Base-by-base conservation (phyloP, 2,329 filamentous ascomycete genomes). In the Apiospora arundinis region DNA sequence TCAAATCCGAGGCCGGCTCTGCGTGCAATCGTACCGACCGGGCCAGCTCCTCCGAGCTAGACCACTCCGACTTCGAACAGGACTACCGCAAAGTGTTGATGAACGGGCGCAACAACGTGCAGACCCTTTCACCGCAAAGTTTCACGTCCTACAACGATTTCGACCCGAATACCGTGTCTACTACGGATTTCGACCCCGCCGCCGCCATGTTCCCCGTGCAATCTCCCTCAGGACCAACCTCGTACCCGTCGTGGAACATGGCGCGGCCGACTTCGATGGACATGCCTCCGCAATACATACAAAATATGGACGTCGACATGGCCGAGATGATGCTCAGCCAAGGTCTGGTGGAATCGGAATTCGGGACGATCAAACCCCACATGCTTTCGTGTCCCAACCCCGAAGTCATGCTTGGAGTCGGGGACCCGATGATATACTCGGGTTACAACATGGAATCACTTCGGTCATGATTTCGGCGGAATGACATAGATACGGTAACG, bases 371-470 rank as follows among this genome's bases (percentile, higher is more conserved):
- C 74, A 89, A 89, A 81, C 87, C 87, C 16, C 86, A 89, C 70
- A 83, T 87, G 63, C 80, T 89, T 60, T 85, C 85, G 48, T 86
- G 85, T 74, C 80, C 84, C 56, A 87, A 88, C 69, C 83, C 86
- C 0, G 87, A 88, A 63, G 85, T 87, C 9, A 90, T 90, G 87
- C 82, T 89, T 77, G 86, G 87, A 23, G 84, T 88, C 76, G 85
- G 84, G 23, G 88, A 90, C 73, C 87, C 88, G 0, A 89, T 89
- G 87, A 89, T 90, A 70, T 90, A 86, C 75, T 82, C 84, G 3
- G 85, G 86, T 63, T 88, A 85, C 76, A 86, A 87, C 71, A 79
- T 80, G 75, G 78, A 80, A 65, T 77, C 78, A 66, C 73, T 79
- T 72, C 76, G 78, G 63, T 76, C 77, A 66, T 78, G 72, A 75